Percentiles rank a stretch among this genome's conserved stretches.
These are phyloP conservation scores for Rosa hybrid DNA, from an alignment of 331 rosid genomes.

Conservation along the genomic window DNA sequence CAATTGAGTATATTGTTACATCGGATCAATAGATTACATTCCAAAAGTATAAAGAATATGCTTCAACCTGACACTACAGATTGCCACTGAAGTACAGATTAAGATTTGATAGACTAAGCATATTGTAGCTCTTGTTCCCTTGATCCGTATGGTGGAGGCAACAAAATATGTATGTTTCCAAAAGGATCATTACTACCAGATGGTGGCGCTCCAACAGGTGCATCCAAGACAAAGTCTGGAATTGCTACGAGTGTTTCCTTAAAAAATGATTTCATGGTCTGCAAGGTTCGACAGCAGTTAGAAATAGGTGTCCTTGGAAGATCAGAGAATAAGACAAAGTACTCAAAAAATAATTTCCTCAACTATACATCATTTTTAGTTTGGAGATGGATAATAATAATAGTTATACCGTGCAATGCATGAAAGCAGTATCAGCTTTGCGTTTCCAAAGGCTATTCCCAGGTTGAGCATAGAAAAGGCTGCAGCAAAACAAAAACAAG, in stretches of 20 bases:
- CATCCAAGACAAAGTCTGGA: conserved; percentile 79
- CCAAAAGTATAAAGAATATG: conserved; percentile 21
- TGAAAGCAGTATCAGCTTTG: conserved; percentile 88
- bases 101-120: conserved; percentile 41
- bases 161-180: conserved; percentile 44
- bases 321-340: not conserved
- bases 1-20: conserved; percentile 16
- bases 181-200: conserved; percentile 61
- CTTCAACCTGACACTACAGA: not conserved
- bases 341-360: not conserved
- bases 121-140: conserved; percentile 43
- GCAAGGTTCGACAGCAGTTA: conserved; percentile 35
- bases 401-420: conserved; percentile 57
- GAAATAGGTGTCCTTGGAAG: not conserved
- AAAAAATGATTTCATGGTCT: conserved; percentile 80
- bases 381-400: not conserved
- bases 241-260: conserved; percentile 83
- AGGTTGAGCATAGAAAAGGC: conserved; percentile 81
- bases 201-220: conserved; percentile 51
- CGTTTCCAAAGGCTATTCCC: conserved; percentile 97
- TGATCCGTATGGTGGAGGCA: conserved; percentile 69
- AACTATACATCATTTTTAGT: not conserved
- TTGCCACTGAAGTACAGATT: not conserved
- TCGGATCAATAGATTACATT: conserved; percentile 18
- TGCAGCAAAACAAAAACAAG: conserved; percentile 37